These are phyloP conservation scores for Nicotiana attenuata DNA, from an alignment of 257 asterid genomes.

Conservation along the genomic window DNA sequence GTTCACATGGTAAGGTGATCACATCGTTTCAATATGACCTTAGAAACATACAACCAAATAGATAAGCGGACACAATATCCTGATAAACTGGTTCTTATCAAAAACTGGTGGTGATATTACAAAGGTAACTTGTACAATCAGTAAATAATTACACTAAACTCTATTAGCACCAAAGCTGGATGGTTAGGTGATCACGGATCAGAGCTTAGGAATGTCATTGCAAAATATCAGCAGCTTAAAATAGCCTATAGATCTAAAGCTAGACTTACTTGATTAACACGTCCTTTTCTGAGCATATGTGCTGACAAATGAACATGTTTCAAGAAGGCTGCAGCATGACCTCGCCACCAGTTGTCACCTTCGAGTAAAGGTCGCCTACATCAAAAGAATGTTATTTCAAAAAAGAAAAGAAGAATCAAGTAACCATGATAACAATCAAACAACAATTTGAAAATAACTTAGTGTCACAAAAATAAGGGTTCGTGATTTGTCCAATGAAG, in stretches of 20 bases:
- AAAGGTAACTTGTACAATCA: neutral
- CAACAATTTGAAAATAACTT: neutral
- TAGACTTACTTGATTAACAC: slow-evolving; percentile 29
- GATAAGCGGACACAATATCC: neutral
- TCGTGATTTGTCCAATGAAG: neutral
- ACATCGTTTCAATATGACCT: neutral
- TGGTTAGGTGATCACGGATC: neutral
- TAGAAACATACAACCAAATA: neutral
- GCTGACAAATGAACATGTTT: slow-evolving; percentile 21
- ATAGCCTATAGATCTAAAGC: neutral
- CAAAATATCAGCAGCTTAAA: neutral
- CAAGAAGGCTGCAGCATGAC: slow-evolving; percentile 32
- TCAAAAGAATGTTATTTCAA: neutral
- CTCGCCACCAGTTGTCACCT: slow-evolving; percentile 38
- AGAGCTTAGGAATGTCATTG: slow-evolving; percentile 1
- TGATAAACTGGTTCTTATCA: neutral
- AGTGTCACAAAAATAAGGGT: neutral
- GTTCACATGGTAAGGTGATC: neutral
- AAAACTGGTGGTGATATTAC: neutral
- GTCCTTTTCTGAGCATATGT: slow-evolving; percentile 27
- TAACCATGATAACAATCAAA: neutral
- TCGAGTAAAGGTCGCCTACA: slow-evolving; percentile 21
- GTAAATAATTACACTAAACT: neutral
- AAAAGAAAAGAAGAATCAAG: neutral
- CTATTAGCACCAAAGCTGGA: neutral